These are phyloP conservation scores for Myriangium duriaei DNA, from an alignment of 2,329 filamentous ascomycete species.

Conservation along the genomic window DNA sequence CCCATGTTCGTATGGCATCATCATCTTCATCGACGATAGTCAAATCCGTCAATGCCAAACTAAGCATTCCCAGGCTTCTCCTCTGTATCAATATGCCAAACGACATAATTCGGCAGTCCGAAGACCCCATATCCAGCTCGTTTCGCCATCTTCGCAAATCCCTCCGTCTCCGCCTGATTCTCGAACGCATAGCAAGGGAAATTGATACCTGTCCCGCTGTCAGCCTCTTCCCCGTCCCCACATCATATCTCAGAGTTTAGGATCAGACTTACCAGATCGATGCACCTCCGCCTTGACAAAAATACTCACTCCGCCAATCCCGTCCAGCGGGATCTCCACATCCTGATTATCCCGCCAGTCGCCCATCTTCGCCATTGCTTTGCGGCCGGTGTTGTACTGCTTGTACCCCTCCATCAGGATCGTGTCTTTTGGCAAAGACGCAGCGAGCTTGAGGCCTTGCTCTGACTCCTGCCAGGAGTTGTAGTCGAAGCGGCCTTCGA, in stretches of 20 bases:
- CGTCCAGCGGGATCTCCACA: conserved; percentile 82
- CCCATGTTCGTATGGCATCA: no score
- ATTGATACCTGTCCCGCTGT: conserved; percentile 98
- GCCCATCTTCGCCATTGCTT: conserved; percentile 81
- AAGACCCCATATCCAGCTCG: conserved; percentile 84
- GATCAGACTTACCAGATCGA: conserved; percentile 58
- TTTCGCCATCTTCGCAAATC: conserved; percentile 98
- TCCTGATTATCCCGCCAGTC: conserved; percentile 89
- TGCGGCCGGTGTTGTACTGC: conserved; percentile 80
- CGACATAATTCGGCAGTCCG: conserved; percentile 91
- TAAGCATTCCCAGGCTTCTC: conserved; percentile 75
- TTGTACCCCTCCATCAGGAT: conserved; percentile 92
- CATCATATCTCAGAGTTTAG: no score
- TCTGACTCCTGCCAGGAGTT: conserved; percentile 97
- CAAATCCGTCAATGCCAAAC: no score
- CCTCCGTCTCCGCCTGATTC: conserved; percentile 97
- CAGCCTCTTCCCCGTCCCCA: no score
- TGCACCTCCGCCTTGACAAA: conserved; percentile 97
- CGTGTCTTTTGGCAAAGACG: conserved; percentile 61
- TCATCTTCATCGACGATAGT: no score
- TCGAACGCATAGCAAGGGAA: conserved; percentile 95
- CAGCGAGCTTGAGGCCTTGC: conserved; percentile 63
- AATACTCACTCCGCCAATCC: conserved; percentile 94
- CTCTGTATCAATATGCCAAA: conserved; percentile 96
- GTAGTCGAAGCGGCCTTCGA: conserved; percentile 97